A percentile compares a stretch with the other conserved stretches of the same genome.
Conservation (phyloP, 208 protist genomes). For the Crithidia expoeki region DNA sequence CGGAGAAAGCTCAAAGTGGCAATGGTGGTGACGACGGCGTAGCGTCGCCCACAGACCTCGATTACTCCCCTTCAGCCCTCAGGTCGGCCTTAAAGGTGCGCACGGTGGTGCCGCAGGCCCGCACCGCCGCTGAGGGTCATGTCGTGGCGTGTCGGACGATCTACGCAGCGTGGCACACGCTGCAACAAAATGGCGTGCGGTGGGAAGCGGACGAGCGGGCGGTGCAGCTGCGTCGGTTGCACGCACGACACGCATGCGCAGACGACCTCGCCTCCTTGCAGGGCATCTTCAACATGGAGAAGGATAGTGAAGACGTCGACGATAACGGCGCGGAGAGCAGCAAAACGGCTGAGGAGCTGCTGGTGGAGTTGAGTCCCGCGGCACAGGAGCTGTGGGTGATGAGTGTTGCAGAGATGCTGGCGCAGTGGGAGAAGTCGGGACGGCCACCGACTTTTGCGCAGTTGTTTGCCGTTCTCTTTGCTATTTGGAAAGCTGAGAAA, state of each 20-base stretch:
- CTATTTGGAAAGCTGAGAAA: constrained; percentile 12
- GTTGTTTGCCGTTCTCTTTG: constrained; percentile 36
- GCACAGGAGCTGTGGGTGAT: constrained; percentile 9
- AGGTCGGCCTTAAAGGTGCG: too few relatives aligned
- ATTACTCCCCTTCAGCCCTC: too few relatives aligned
- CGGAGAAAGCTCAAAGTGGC: too few relatives aligned
- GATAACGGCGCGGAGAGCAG: not conserved
- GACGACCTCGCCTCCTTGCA: constrained; percentile 4
- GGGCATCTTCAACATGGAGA: not conserved
- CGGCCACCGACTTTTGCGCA: constrained; percentile 37
- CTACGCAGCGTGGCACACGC: constrained; percentile 31
- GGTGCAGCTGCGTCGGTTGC: constrained; percentile 28
- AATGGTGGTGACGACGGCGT: too few relatives aligned
- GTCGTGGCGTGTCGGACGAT: constrained; percentile 30
- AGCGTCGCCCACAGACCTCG: too few relatives aligned
- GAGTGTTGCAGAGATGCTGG: constrained; percentile 28
- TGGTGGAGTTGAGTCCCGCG: not conserved
- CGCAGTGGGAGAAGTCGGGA: constrained; percentile 26
- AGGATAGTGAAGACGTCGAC: not conserved
- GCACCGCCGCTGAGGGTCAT: not conserved
- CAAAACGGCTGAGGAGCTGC: not conserved
- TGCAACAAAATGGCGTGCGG: constrained; percentile 2
- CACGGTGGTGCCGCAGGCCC: not conserved
- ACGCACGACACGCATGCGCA: constrained; percentile 14
- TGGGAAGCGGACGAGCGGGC: constrained; percentile 19